Conservation (phyloP, 371 early-diverging fungal species). For the Paramicrosporidium saccamoebae region DNA sequence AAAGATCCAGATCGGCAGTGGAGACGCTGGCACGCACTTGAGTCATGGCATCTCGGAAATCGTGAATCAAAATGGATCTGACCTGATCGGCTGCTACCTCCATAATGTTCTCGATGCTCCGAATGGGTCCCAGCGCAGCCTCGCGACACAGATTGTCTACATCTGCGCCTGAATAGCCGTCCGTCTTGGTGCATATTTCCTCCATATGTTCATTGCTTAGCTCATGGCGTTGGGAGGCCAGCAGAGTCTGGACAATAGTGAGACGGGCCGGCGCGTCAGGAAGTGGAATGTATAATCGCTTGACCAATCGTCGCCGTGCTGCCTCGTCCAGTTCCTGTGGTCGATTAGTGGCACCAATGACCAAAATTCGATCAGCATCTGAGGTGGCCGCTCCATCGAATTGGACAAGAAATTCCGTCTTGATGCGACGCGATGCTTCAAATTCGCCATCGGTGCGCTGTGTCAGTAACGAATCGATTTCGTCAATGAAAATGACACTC, state of each 20-base stretch:
- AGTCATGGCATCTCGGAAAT: slow-evolving; percentile 35
- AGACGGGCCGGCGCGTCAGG: slow-evolving; percentile 33
- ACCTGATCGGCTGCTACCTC: slow-evolving; percentile 14
- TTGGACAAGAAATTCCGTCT: slow-evolving; percentile 53
- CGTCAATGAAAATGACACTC: slow-evolving; percentile 56
- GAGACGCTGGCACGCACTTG: slow-evolving; percentile 62
- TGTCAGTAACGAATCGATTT: slow-evolving; percentile 67
- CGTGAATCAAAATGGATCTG: slow-evolving; percentile 22
- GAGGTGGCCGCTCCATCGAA: slow-evolving; percentile 40
- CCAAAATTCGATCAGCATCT: slow-evolving; percentile 31
- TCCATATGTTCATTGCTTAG: slow-evolving; percentile 19
- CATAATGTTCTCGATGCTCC: slow-evolving; percentile 18
- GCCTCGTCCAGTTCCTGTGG: slow-evolving; percentile 9
- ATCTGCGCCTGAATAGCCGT: slow-evolving; percentile 59
- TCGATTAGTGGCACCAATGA: slow-evolving; percentile 36
- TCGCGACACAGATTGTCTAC: slow-evolving; percentile 57
- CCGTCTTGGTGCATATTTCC: slow-evolving; percentile 10
- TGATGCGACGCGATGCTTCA: slow-evolving; percentile 56
- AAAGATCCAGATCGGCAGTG: slow-evolving; percentile 33
- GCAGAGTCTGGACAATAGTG: slow-evolving; percentile 20
- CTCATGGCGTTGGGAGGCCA: slow-evolving; percentile 13
- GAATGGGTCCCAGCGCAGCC: slow-evolving; percentile 26
- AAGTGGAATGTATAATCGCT: slow-evolving; percentile 42
- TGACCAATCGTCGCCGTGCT: slow-evolving; percentile 15
- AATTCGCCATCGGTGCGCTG: slow-evolving; percentile 61